phyloP scores from a whole-genome alignment of 257 asterid species.

The Orobanche coerulescens region DNA sequence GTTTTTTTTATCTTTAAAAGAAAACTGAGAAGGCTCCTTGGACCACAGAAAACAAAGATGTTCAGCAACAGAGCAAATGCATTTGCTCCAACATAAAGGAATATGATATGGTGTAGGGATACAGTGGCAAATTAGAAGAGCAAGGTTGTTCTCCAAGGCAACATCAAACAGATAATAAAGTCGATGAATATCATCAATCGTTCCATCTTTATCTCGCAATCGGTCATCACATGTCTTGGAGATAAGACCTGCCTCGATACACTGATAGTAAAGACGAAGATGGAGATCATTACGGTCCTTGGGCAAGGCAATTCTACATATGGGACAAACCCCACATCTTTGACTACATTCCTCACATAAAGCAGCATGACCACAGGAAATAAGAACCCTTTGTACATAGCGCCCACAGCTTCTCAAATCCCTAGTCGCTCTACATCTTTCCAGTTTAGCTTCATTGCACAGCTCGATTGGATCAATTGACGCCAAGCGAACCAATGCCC shows the following conservation, averaged over 20 bases:
- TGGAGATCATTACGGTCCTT: conserved; percentile 51
- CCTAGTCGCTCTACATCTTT: conserved; percentile 89
- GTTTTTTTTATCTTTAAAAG: neutral
- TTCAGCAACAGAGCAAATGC: neutral
- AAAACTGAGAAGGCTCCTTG: neutral
- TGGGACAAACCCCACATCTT: conserved; percentile 86
- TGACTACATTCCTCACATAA: conserved; percentile 92
- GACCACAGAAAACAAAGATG: neutral
- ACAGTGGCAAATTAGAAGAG: conserved; percentile 88
- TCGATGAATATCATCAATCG: conserved; percentile 67
- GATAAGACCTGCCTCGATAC: conserved; percentile 81
- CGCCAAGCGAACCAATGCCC: conserved; percentile 69
- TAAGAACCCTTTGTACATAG: conserved; percentile 58
- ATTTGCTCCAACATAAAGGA: neutral
- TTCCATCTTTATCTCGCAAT: conserved; percentile 56
- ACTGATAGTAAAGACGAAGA: conserved; percentile 81
- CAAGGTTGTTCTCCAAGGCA: conserved; percentile 82
- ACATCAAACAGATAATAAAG: conserved; percentile 78
- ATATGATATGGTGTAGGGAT: conserved; percentile 38
- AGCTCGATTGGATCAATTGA: conserved; percentile 75
- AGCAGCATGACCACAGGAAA: conserved; percentile 84
- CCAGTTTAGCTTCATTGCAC: conserved; percentile 90
- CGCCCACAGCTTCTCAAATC: conserved; percentile 93
- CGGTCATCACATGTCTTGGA: conserved; percentile 76
- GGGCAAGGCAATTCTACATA: conserved; percentile 61